phyloP scores from a whole-genome alignment of 148 eudicot species.

The Salicornia ramosissima region DNA sequence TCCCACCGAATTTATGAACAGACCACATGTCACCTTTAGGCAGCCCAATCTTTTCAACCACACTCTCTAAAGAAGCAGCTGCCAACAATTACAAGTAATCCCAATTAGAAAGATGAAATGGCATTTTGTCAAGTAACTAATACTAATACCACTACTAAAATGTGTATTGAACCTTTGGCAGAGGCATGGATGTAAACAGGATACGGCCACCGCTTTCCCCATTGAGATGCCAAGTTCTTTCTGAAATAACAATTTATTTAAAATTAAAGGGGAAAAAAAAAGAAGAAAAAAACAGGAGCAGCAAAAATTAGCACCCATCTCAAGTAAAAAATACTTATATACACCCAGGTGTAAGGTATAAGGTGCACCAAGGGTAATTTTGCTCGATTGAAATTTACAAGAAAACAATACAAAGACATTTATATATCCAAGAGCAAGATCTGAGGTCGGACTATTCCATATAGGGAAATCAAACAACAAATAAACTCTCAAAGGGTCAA shows the following conservation, averaged over 20 bases:
- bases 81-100: slow-evolving; percentile 17
- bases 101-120: slow-evolving; percentile 7
- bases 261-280: too few species aligned
- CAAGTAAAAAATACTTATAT: too few species aligned
- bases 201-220: slow-evolving; percentile 7
- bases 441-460: neutral
- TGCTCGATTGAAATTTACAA: neutral
- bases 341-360: too few species aligned
- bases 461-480: neutral
- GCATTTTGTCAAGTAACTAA: neutral
- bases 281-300: too few species aligned
- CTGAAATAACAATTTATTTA: slow-evolving; percentile 20
- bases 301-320: neutral
- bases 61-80: slow-evolving; percentile 48
- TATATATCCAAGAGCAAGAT: neutral
- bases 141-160: neutral
- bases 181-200: slow-evolving; percentile 16
- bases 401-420: neutral
- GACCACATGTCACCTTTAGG: slow-evolving; percentile 85
- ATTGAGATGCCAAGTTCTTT: slow-evolving; percentile 21
- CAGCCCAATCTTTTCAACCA: slow-evolving; percentile 36
- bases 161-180: slow-evolving; percentile 21
- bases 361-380: too few species aligned
- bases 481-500: neutral
- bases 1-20: slow-evolving; percentile 97